Conservation (phyloP, 1,284 basidiomycete species). For the Xanthoconium separans region DNA sequence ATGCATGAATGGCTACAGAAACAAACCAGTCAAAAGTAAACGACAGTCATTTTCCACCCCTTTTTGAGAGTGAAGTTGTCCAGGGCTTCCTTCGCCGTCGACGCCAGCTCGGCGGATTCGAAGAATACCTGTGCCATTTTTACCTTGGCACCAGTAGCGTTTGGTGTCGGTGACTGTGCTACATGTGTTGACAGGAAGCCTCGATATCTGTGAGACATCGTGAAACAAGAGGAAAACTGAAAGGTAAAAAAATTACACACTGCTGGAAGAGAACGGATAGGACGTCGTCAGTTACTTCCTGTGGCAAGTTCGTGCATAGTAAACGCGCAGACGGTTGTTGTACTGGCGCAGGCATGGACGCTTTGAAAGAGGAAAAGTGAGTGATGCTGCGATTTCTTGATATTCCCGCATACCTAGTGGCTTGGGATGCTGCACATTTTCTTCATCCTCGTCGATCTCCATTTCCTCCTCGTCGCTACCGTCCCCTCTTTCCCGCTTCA, state of each 20-base stretch:
- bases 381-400: conserved; percentile 13
- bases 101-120: conserved; percentile 70
- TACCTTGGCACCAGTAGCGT: conserved; percentile 55
- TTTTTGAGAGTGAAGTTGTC: conserved; percentile 81
- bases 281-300: conserved; percentile 79
- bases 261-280: conserved; percentile 85
- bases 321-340: conserved; percentile 64
- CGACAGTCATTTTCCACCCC: conserved; percentile 78
- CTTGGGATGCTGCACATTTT: conserved; percentile 39
- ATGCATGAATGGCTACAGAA: too few species aligned
- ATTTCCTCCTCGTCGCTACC: conserved; percentile 76
- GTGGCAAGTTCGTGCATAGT: conserved; percentile 76
- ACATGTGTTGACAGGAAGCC: conserved; percentile 74
- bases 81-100: conserved; percentile 73
- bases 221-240: neutral
- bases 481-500: conserved; percentile 72
- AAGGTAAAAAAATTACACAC: conserved; percentile 44
- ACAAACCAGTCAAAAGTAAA: conserved; percentile 53
- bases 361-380: conserved; percentile 37
- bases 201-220: conserved; percentile 54
- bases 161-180: conserved; percentile 61
- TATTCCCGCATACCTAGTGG: conserved; percentile 43
- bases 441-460: conserved; percentile 83
- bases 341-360: conserved; percentile 47
- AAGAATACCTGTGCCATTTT: conserved; percentile 79